A percentile compares a stretch with the other conserved stretches of the same genome.
Conservation (phyloP, 768 basidiomycete species). For the Psilocybe subaeruginosa region DNA sequence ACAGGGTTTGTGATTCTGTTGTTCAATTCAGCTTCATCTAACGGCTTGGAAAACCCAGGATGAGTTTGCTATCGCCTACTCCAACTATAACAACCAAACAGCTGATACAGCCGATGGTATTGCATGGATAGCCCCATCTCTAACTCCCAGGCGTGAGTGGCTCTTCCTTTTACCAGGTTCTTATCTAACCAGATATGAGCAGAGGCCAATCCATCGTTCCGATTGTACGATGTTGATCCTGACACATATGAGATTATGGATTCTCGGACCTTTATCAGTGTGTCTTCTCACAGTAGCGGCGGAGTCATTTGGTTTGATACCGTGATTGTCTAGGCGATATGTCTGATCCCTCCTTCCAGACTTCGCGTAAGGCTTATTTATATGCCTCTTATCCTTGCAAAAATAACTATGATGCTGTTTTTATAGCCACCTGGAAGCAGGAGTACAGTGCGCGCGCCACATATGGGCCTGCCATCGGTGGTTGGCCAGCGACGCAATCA, state of each 20-base stretch:
- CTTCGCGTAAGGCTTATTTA: conserved; percentile 36
- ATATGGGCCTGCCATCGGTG: conserved; percentile 49
- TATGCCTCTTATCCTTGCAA: background rate
- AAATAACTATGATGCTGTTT: background rate
- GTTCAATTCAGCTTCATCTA: background rate
- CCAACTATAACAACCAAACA: conserved; percentile 48
- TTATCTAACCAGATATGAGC: background rate
- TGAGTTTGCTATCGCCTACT: conserved; percentile 63
- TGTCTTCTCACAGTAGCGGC: conserved; percentile 17
- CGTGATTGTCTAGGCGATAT: conserved; percentile 38
- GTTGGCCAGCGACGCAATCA: conserved; percentile 36
- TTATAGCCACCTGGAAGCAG: conserved; percentile 50
- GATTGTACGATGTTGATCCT: conserved; percentile 66
- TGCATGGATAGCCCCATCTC: conserved; percentile 53
- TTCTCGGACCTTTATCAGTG: conserved; percentile 50
- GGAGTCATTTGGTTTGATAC: background rate
- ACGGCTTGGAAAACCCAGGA: conserved; percentile 35
- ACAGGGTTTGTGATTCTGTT: conserved; percentile 26
- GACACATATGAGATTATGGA: conserved; percentile 72
- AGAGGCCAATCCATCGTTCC: conserved; percentile 61
- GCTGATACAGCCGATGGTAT: conserved; percentile 49
- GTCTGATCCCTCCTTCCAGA: conserved; percentile 46
- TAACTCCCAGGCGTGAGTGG: conserved; percentile 56
- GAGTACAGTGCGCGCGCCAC: conserved; percentile 59
- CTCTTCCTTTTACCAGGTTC: background rate